Evolutionary conservation across 1,139 yeast genomes (phyloP).

Genomic region (Candida freyschussii): DNA sequence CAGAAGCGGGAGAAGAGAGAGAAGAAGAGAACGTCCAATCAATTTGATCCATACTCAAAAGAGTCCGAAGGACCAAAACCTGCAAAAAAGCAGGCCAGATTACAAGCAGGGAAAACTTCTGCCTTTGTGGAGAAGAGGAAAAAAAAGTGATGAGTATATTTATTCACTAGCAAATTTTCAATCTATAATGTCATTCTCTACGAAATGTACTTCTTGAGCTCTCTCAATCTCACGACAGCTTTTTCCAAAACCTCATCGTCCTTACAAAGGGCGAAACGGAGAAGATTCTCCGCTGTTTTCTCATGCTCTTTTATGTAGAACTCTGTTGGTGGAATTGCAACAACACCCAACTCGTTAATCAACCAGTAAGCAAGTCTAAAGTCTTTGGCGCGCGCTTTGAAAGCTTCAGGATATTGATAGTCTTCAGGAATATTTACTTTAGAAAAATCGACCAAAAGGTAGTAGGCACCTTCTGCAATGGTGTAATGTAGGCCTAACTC

Average conservation of each 20-base stretch:
- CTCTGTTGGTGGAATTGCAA: constrained; percentile 94
- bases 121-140: constrained; percentile 20
- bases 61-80: constrained; percentile 46
- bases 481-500: constrained; percentile 87
- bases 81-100: constrained; percentile 36
- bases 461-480: constrained; percentile 88
- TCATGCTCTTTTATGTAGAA: constrained; percentile 72
- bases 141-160: constrained; percentile 6
- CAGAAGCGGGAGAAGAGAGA: constrained; percentile 14
- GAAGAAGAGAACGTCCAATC: constrained; percentile 36
- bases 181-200: neutral
- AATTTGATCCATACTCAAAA: constrained; percentile 57
- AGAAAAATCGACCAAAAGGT: constrained; percentile 79
- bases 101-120: constrained; percentile 19
- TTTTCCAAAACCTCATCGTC: constrained; percentile 74
- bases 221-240: constrained; percentile 72
- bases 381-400: constrained; percentile 68
- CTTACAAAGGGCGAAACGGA: constrained; percentile 95
- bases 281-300: constrained; percentile 71
- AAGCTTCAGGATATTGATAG: constrained; percentile 66
- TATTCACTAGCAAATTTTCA: neutral
- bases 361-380: constrained; percentile 90
- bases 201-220: constrained; percentile 59
- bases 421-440: constrained; percentile 74
- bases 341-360: constrained; percentile 87